Evolutionary conservation across 768 basidiomycete species (phyloP).

Genomic region (Holtermanniella nyarrowii): DNA sequence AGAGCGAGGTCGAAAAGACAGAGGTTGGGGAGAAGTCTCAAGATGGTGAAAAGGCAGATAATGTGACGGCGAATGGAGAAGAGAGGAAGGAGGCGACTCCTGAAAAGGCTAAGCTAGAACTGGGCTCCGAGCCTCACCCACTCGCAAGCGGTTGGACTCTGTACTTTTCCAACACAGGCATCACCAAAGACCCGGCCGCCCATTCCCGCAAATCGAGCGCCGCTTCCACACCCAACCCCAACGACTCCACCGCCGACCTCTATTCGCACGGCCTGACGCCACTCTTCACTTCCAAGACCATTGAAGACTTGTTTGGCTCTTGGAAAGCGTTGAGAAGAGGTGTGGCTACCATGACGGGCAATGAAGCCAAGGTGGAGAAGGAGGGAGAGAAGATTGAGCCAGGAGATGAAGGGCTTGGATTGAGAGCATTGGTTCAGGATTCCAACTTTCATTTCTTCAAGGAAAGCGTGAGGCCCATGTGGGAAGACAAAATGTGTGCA

Average conservation of each 20-base stretch:
- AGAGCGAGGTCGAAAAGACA: too few relatives aligned
- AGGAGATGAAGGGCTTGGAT: conserved; percentile 14
- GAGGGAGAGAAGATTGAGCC: conserved; percentile 1
- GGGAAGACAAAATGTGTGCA: conserved; percentile 29
- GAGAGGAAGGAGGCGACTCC: too few relatives aligned
- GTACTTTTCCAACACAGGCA: not conserved
- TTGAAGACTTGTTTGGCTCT: conserved; percentile 18
- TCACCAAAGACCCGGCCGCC: not conserved
- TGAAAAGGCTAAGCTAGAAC: not conserved
- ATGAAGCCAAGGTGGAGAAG: conserved; percentile 13
- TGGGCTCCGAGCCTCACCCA: not conserved
- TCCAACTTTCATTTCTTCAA: conserved; percentile 29
- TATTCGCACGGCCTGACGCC: conserved; percentile 20
- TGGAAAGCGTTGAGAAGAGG: conserved; percentile 25
- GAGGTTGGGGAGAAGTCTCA: too few relatives aligned
- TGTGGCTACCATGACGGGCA: conserved; percentile 9
- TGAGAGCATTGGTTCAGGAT: conserved; percentile 16
- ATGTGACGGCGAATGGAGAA: too few relatives aligned
- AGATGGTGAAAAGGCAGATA: too few relatives aligned
- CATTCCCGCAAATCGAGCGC: not conserved
- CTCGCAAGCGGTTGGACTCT: not conserved
- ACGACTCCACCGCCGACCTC: conserved; percentile 4
- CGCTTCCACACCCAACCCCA: not conserved
- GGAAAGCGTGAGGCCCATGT: conserved; percentile 24
- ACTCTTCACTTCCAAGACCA: conserved; percentile 13